Evolutionary conservation across 805 yeast genomes (phyloP).

Genomic region (Kazachstania africana): DNA sequence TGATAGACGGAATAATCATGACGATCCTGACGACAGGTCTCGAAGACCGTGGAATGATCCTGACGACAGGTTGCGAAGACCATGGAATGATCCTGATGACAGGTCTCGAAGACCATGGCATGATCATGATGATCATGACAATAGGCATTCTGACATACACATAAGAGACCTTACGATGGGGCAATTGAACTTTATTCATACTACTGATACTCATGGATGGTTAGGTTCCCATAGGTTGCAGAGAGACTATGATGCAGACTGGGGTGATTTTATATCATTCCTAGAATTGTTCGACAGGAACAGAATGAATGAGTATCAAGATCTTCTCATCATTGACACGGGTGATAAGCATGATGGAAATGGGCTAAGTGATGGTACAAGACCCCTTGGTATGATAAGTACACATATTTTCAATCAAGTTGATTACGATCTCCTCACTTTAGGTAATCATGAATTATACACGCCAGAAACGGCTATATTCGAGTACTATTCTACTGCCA

Average conservation of each 20-base stretch:
- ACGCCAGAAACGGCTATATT: slow-evolving; percentile 46
- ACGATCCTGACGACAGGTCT: too few species aligned
- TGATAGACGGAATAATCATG: too few species aligned
- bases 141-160: too few species aligned
- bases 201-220: slow-evolving; percentile 98
- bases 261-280: slow-evolving; percentile 86
- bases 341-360: slow-evolving; percentile 96
- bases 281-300: slow-evolving; percentile 34
- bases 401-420: slow-evolving; percentile 49
- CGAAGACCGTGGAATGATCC: too few species aligned
- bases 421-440: slow-evolving; percentile 66
- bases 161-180: slow-evolving; percentile 51
- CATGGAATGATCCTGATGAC: too few species aligned
- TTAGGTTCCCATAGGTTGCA: slow-evolving; percentile 80
- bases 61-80: too few species aligned
- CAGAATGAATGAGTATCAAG: slow-evolving; percentile 32
- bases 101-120: too few species aligned
- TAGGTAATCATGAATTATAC: slow-evolving; percentile 90
- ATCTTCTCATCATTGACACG: slow-evolving; percentile 66
- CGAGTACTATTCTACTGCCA: slow-evolving; percentile 53
- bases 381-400: slow-evolving; percentile 56
- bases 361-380: slow-evolving; percentile 73
- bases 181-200: slow-evolving; percentile 73
- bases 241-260: slow-evolving; percentile 64
- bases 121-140: too few species aligned